Conservation (phyloP, 768 basidiomycete species). For the Pisolithus sp. region DNA sequence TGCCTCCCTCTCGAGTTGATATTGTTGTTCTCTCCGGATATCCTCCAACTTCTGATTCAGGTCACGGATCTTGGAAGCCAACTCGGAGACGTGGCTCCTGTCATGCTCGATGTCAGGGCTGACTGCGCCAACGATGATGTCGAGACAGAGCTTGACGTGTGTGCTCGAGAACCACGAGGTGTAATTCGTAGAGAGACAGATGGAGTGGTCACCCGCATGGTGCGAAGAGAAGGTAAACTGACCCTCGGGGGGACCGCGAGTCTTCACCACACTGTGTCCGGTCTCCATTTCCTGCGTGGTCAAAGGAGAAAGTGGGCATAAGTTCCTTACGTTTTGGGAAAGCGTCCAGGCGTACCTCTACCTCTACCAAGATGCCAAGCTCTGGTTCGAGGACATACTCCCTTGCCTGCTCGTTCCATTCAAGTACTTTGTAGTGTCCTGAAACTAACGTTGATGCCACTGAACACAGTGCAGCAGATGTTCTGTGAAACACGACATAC, state of each 20-base stretch:
- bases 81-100: constrained; percentile 74
- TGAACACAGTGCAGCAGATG: not conserved
- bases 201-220: constrained; percentile 93
- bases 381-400: constrained; percentile 64
- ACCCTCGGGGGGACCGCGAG: constrained; percentile 85
- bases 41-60: constrained; percentile 91
- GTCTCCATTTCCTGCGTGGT: constrained; percentile 73
- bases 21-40: constrained; percentile 92
- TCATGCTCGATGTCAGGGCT: constrained; percentile 86
- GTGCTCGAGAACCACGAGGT: constrained; percentile 81
- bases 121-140: constrained; percentile 85
- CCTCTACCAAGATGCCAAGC: constrained; percentile 86
- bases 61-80: constrained; percentile 81
- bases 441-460: not conserved
- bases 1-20: constrained; percentile 92
- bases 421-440: constrained; percentile 91
- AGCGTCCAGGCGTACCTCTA: constrained; percentile 56
- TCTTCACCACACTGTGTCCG: constrained; percentile 76
- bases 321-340: not conserved
- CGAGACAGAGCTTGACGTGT: constrained; percentile 92
- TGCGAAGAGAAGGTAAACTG: constrained; percentile 98
- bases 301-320: not conserved
- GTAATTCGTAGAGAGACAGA: constrained; percentile 92
- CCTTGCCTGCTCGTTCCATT: constrained; percentile 77
- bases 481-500: constrained; percentile 35